Evolutionary conservation across 306 rosid genomes (phyloP).

Genomic region (Neltuma alba): DNA sequence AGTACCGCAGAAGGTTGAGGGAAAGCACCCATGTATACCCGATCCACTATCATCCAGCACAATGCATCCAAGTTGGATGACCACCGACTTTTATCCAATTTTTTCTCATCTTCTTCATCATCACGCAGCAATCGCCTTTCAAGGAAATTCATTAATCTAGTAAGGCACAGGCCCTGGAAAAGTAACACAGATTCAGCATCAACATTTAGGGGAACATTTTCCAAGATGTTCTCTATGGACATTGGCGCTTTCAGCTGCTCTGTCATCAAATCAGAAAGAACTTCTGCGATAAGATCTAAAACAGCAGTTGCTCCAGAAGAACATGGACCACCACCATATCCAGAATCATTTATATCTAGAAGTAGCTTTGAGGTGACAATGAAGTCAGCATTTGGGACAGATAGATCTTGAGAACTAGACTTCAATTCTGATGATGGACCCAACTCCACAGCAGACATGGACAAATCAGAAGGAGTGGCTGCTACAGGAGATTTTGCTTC

Average conservation of each 20-base stretch:
- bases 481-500: slow-evolving; percentile 63
- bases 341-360: slow-evolving; percentile 87
- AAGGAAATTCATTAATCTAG: slow-evolving; percentile 92
- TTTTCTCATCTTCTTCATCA: slow-evolving; percentile 96
- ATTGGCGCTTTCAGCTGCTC: slow-evolving; percentile 89
- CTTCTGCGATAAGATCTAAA: slow-evolving; percentile 95
- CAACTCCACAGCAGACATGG: slow-evolving; percentile 55
- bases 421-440: slow-evolving; percentile 75
- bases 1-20: slow-evolving; percentile 88
- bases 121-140: slow-evolving; percentile 97
- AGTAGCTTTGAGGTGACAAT: slow-evolving; percentile 76
- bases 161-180: slow-evolving; percentile 95
- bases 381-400: slow-evolving; percentile 64
- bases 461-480: slow-evolving; percentile 76
- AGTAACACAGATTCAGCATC: slow-evolving; percentile 83
- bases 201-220: slow-evolving; percentile 78
- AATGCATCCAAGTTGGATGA: slow-evolving; percentile 90
- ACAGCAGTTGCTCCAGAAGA: slow-evolving; percentile 96
- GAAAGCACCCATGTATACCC: slow-evolving; percentile 97
- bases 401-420: slow-evolving; percentile 63
- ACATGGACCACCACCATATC: slow-evolving; percentile 99
- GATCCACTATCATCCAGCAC: slow-evolving; percentile 97
- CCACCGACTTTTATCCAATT: slow-evolving; percentile 96
- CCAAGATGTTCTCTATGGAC: slow-evolving; percentile 83
- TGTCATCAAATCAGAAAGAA: slow-evolving; percentile 90